A percentile compares a stretch with the other conserved stretches of the same genome.
These are phyloP conservation scores for Gossypium bickii DNA, from an alignment of 345 rosid genomes.

Conservation along the genomic window DNA sequence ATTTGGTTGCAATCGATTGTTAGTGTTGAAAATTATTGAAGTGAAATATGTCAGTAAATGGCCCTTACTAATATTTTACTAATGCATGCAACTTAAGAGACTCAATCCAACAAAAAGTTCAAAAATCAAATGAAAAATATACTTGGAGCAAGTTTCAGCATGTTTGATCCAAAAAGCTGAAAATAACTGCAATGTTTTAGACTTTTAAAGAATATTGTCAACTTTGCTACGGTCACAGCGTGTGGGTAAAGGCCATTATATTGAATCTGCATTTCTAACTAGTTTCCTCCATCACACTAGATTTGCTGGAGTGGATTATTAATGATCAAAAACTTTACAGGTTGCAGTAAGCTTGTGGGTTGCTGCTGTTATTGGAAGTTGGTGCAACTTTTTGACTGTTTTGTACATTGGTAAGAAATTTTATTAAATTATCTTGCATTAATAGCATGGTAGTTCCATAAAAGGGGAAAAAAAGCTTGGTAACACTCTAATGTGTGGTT, in stretches of 20 bases:
- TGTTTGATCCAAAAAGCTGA: neutral
- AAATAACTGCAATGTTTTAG: neutral
- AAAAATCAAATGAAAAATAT: neutral
- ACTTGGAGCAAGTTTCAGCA: neutral
- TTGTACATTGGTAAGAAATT: constrained; percentile 68
- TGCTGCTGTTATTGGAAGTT: constrained; percentile 88
- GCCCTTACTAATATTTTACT: neutral
- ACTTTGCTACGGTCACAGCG: neutral
- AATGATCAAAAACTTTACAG: constrained; percentile 33
- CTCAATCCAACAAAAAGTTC: neutral
- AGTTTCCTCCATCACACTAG: neutral
- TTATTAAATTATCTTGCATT: neutral
- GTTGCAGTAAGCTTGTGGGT: constrained; percentile 58
- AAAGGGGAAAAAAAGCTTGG: neutral
- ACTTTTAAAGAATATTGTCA: neutral
- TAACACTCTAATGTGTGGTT: neutral
- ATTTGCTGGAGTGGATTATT: neutral
- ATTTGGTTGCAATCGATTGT: neutral
- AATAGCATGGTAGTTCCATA: neutral
- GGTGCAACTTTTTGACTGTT: constrained; percentile 90
- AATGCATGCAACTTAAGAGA: neutral
- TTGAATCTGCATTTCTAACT: neutral
- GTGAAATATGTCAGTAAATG: neutral
- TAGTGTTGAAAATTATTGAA: neutral
- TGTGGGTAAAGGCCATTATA: neutral